phyloP scores from a whole-genome alignment of 495 filamentous ascomycete genomes.

The Tetracladium marchalianum region DNA sequence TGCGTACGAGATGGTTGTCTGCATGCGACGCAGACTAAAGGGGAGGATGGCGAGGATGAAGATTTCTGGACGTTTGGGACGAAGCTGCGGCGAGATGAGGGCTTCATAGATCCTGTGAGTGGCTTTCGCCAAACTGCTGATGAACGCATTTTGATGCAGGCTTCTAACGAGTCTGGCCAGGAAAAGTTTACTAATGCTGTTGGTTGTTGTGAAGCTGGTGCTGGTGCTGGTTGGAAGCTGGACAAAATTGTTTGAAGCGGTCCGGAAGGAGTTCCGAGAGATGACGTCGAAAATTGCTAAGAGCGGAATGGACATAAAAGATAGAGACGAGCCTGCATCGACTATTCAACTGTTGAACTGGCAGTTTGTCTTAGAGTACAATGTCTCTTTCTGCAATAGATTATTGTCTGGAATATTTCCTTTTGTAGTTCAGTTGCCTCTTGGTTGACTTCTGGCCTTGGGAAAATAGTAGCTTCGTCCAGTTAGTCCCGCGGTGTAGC shows the following conservation, averaged over 20 bases:
- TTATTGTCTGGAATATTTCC: too few relatives aligned
- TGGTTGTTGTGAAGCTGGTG: not conserved
- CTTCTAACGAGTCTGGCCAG: not conserved
- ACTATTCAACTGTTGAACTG: too few relatives aligned
- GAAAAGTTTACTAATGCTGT: not conserved
- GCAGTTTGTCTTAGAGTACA: too few relatives aligned
- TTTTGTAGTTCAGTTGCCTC: too few relatives aligned
- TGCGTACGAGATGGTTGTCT: not conserved
- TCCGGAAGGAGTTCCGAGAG: not conserved
- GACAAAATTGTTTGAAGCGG: not conserved
- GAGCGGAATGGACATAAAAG: too few relatives aligned
- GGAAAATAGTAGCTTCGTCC: too few relatives aligned
- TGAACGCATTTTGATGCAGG: conserved; percentile 6
- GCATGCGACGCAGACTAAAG: conserved; percentile 2
- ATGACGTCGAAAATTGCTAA: conserved; percentile 1
- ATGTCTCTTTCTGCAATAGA: too few relatives aligned
- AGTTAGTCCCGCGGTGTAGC: too few relatives aligned
- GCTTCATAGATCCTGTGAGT: not conserved
- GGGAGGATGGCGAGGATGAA: not conserved
- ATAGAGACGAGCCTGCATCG: too few relatives aligned
- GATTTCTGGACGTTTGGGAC: not conserved
- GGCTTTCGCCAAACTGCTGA: conserved; percentile 6
- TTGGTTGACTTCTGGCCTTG: too few relatives aligned
- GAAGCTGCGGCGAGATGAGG: conserved; percentile 4
- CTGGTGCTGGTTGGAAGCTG: too few relatives aligned